Evolutionary conservation across 306 rosid species (phyloP).

Genomic region (Cyclanthera cordifolia): DNA sequence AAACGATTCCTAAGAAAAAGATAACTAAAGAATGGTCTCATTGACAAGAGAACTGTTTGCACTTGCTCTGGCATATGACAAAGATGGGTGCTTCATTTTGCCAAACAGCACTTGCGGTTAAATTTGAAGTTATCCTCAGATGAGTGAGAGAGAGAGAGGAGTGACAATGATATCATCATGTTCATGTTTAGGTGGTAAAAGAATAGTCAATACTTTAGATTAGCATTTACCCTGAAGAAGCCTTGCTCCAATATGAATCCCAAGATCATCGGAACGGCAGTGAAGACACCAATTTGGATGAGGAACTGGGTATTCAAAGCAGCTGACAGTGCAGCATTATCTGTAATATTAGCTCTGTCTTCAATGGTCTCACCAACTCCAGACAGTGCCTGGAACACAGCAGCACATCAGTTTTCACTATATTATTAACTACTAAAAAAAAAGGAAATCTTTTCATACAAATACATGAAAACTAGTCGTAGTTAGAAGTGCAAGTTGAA

Average conservation of each 20-base stretch:
- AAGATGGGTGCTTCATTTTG: background rate
- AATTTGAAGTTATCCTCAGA: slow-evolving; percentile 1
- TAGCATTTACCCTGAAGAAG: slow-evolving; percentile 53
- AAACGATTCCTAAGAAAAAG: background rate
- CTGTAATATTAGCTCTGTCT: slow-evolving; percentile 36
- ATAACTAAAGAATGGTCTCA: background rate
- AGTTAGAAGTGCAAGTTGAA: background rate
- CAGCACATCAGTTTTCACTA: background rate
- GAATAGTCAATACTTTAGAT: background rate
- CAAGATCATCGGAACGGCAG: slow-evolving; percentile 82
- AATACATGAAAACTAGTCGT: background rate
- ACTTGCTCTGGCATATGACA: background rate
- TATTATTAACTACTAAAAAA: background rate
- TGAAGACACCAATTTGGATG: slow-evolving; percentile 76
- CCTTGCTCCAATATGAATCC: slow-evolving; percentile 84
- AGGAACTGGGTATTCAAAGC: slow-evolving; percentile 80
- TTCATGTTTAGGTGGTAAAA: background rate
- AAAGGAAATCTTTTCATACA: background rate
- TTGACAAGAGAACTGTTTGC: background rate
- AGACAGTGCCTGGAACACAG: slow-evolving; percentile 58
- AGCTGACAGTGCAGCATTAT: slow-evolving; percentile 58
- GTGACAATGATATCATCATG: background rate
- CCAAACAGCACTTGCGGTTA: background rate
- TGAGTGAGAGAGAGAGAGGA: background rate
- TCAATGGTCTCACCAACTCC: slow-evolving; percentile 72